Evolutionary conservation across 2,329 filamentous ascomycete genomes (phyloP).

Genomic region (Penicillium sp.): DNA sequence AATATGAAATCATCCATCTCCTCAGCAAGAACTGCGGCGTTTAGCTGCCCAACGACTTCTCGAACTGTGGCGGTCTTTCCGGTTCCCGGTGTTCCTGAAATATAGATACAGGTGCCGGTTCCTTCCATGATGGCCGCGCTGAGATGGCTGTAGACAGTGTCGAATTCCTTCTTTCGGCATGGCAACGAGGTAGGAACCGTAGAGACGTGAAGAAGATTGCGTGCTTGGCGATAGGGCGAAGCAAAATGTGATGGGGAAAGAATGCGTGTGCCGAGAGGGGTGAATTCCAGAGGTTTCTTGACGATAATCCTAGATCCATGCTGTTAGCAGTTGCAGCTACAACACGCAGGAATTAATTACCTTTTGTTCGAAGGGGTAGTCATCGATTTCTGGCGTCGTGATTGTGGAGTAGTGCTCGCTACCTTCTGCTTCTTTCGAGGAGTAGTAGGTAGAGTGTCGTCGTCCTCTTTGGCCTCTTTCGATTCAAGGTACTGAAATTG

Average conservation of each 20-base stretch:
- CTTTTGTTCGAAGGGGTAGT: conserved; percentile 69
- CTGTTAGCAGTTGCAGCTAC: conserved; percentile 28
- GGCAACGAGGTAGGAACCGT: conserved; percentile 88
- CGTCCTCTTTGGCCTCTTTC: conserved; percentile 29
- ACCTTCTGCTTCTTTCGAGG: conserved; percentile 63
- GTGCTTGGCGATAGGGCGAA: conserved; percentile 87
- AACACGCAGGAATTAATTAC: conserved; percentile 35
- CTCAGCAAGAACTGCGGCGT: conserved; percentile 83
- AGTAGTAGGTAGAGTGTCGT: conserved; percentile 49
- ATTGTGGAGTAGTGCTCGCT: conserved; percentile 50
- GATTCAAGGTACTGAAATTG: conserved; percentile 42
- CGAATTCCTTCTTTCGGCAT: conserved; percentile 90
- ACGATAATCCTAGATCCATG: conserved; percentile 61
- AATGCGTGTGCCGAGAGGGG: conserved; percentile 85
- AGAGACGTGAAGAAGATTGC: conserved; percentile 88
- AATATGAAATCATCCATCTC: conserved; percentile 99
- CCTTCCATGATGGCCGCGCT: conserved; percentile 94
- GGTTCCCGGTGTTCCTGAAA: conserved; percentile 96
- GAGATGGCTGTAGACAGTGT: conserved; percentile 88
- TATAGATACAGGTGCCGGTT: conserved; percentile 95
- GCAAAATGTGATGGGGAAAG: conserved; percentile 76
- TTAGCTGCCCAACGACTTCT: conserved; percentile 87
- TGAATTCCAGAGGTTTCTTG: conserved; percentile 93
- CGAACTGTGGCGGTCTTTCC: conserved; percentile 97
- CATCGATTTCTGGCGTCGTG: conserved; percentile 51